phyloP scores from a whole-genome alignment of 192 early-diverging fungal genomes.

The Entomortierella parvispora region DNA sequence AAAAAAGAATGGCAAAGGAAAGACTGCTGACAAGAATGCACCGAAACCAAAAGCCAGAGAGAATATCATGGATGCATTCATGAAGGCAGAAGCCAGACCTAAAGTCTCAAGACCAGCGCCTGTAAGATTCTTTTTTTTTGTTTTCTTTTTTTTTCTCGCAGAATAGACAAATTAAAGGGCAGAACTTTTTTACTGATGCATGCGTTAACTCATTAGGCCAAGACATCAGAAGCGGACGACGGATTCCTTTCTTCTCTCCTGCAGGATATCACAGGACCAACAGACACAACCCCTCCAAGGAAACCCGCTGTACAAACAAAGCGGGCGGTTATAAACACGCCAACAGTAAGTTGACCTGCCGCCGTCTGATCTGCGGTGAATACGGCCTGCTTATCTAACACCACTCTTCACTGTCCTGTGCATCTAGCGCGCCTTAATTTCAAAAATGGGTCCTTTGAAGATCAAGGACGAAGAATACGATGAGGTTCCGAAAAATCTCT shows the following conservation, averaged over 20 bases:
- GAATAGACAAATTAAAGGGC: too few species aligned
- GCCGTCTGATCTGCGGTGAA: not conserved
- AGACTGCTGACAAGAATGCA: slow-evolving; percentile 4
- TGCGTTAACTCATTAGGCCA: slow-evolving; percentile 17
- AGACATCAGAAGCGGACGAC: slow-evolving; percentile 21
- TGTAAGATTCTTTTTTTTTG: too few species aligned
- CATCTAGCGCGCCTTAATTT: slow-evolving; percentile 25
- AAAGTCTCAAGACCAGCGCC: slow-evolving; percentile 4
- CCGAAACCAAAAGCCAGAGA: slow-evolving; percentile 31
- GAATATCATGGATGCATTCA: slow-evolving; percentile 47
- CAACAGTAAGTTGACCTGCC: slow-evolving; percentile 15
- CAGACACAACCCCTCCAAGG: slow-evolving; percentile 18
- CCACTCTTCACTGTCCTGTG: not conserved
- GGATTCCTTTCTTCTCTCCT: slow-evolving; percentile 39
- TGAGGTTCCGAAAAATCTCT: slow-evolving; percentile 5
- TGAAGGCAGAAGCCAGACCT: slow-evolving; percentile 31
- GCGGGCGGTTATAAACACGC: slow-evolving; percentile 15
- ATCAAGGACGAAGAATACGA: slow-evolving; percentile 40
- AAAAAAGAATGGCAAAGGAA: slow-evolving; percentile 40
- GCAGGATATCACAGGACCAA: slow-evolving; percentile 22
- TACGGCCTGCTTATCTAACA: not conserved
- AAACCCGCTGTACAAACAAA: slow-evolving; percentile 13
- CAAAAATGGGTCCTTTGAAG: slow-evolving; percentile 31
- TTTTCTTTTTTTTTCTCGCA: too few species aligned
- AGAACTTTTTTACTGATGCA: too few species aligned